Evolutionary conservation across 352 stramenopile species (phyloP).

Genomic region (Hyaloperonospora arabidopsidis): DNA sequence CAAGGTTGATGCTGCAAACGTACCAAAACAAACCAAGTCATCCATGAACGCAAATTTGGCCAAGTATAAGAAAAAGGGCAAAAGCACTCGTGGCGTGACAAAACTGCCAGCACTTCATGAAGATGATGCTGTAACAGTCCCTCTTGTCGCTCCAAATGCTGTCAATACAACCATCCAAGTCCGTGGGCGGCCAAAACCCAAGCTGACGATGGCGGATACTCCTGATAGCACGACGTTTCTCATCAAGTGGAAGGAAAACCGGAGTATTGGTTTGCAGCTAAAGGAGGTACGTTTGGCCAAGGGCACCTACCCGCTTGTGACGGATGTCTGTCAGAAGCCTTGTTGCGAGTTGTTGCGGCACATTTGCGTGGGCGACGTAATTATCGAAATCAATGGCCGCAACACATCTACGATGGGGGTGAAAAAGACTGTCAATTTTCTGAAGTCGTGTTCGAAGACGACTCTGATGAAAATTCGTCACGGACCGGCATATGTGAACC

Average conservation of each 20-base stretch:
- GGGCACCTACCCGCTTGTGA: constrained; percentile 72
- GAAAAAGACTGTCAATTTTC: constrained; percentile 84
- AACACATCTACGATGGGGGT: constrained; percentile 85
- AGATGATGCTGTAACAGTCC: constrained; percentile 58
- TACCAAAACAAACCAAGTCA: constrained; percentile 32
- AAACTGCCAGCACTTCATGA: constrained; percentile 66
- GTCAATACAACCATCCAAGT: constrained; percentile 84
- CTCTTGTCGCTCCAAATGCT: constrained; percentile 63
- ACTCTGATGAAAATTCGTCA: constrained; percentile 81
- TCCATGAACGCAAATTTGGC: constrained; percentile 52
- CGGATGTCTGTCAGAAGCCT: constrained; percentile 73
- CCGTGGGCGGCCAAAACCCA: constrained; percentile 64
- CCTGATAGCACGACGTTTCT: constrained; percentile 79
- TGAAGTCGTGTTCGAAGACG: constrained; percentile 81
- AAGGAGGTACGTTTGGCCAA: constrained; percentile 74
- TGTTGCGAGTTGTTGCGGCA: constrained; percentile 79
- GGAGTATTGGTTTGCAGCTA: constrained; percentile 78
- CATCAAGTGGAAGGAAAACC: constrained; percentile 84
- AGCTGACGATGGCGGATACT: constrained; percentile 68
- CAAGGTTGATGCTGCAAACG: constrained; percentile 20
- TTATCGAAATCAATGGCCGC: constrained; percentile 84
- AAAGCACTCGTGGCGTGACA: constrained; percentile 46
- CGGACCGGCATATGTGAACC: constrained; percentile 57
- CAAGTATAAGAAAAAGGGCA: constrained; percentile 73
- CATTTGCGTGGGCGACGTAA: constrained; percentile 78